Evolutionary conservation across 2,329 filamentous ascomycete species (phyloP), one percentile per base, ranked within the genome.

Genomic region (Lachnellula suecica): DNA sequence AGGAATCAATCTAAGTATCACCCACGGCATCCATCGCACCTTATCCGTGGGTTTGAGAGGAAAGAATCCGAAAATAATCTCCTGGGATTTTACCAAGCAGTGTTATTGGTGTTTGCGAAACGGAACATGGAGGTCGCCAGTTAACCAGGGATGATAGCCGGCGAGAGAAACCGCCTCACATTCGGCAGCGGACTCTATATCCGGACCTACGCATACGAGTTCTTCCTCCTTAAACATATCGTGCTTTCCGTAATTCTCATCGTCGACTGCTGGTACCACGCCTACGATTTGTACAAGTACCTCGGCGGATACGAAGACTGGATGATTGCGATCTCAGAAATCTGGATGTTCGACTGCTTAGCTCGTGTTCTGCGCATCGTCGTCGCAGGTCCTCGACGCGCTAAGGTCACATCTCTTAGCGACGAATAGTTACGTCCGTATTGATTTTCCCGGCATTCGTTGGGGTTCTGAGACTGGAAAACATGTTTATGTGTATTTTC

Each of bases 401-500:
- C 73, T 0, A 62, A 61, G 6, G 62, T 79, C 9, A 72, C 68
- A 0, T 64, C 71, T 2, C 50, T 74, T 17, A 63, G 61, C 4
- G 48, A 56, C 0, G 64, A 63, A 4, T n/a, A n/a, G n/a, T n/a
- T 62, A 71, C 34, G 57, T 78, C 8, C 68, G 74, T 4, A 59
- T 79, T 13, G 72, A 78, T 49, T 57, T 79, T 11, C 63, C 63
- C 1, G 72, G 70, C 4, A 54, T 74, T 5, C 57, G 68, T 37
- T 76, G 69, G 67, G 59, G 55, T 4, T 50, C 53, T 0, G n/a
- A n/a, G n/a, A 67, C 68, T 0, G 70, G 68, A 2, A 60, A 68
- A 2, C 71, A 77, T 45, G 72, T 67, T 0, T 81, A 78, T 51
- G 63, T 73, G 0, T 79, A 78, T 60, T 79, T 82, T 58, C 78